These are phyloP conservation scores for Helichrysum umbraculigerum DNA, from an alignment of 129 eudicot genomes.

Conservation along the genomic window DNA sequence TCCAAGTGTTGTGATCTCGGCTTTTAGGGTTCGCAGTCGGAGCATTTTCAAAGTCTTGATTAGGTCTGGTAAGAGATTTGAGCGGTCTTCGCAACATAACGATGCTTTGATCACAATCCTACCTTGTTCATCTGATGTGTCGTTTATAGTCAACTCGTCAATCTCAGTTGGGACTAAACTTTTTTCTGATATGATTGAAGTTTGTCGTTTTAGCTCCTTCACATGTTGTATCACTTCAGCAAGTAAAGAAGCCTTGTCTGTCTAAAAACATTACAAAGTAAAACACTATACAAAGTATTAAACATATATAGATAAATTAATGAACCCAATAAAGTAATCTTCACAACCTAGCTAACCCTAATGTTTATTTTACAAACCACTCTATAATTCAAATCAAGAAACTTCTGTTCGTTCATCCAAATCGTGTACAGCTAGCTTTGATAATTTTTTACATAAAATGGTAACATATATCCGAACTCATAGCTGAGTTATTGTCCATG, in stretches of 20 bases:
- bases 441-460: too few relatives aligned
- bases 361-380: too few relatives aligned
- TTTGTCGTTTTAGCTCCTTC: constrained; percentile 78
- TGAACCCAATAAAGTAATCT: neutral
- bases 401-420: neutral
- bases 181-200: constrained; percentile 60
- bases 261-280: constrained; percentile 36
- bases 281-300: neutral
- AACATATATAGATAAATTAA: neutral
- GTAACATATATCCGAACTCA: too few relatives aligned
- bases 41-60: constrained; percentile 50
- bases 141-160: constrained; percentile 62
- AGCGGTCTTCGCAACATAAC: constrained; percentile 71
- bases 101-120: constrained; percentile 69
- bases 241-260: constrained; percentile 90
- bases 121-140: constrained; percentile 57
- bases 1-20: constrained; percentile 74
- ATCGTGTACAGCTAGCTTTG: neutral
- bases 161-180: constrained; percentile 60
- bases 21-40: constrained; percentile 52
- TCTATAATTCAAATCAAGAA: neutral
- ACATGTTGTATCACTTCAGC: constrained; percentile 91
- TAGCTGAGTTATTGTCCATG: too few relatives aligned
- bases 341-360: too few relatives aligned
- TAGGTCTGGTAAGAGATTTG: constrained; percentile 59